Conservation (phyloP, 2,329 filamentous ascomycete genomes). For the Pseudonectria buxi region DNA sequence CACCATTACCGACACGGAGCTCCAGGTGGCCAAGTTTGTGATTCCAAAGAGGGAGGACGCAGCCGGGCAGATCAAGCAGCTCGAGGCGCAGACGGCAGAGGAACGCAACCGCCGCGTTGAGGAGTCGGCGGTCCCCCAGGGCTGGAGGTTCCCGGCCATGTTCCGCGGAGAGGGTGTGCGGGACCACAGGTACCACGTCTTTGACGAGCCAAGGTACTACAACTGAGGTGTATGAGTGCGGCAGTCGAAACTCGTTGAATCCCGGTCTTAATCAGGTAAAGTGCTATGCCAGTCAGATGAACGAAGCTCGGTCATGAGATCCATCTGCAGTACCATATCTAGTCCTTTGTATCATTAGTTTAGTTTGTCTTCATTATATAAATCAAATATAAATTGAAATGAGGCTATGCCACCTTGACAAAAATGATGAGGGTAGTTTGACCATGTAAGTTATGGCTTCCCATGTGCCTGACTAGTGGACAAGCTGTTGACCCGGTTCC, state of each 20-base stretch:
- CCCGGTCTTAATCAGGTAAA: neutral
- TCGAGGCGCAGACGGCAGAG: slow-evolving; percentile 39
- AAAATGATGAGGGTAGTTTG: too few species aligned
- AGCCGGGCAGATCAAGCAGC: slow-evolving; percentile 31
- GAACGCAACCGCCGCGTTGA: slow-evolving; percentile 52
- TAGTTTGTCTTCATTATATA: too few species aligned
- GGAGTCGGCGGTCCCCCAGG: slow-evolving; percentile 69
- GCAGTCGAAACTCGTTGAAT: neutral
- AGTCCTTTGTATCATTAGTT: too few species aligned
- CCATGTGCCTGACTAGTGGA: too few species aligned
- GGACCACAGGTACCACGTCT: slow-evolving; percentile 90
- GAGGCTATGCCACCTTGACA: too few species aligned
- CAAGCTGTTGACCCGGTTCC: too few species aligned
- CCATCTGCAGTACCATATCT: too few species aligned
- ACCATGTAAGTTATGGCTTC: too few species aligned
- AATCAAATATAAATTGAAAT: too few species aligned
- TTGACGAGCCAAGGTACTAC: slow-evolving; percentile 79
- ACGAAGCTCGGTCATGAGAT: too few species aligned
- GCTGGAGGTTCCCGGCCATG: slow-evolving; percentile 73
- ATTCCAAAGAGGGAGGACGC: slow-evolving; percentile 59
- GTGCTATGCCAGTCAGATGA: neutral
- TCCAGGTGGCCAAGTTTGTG: slow-evolving; percentile 93
- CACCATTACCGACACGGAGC: slow-evolving; percentile 93
- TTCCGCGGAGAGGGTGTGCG: slow-evolving; percentile 83
- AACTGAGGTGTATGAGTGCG: slow-evolving; percentile 19